Conservation (phyloP, 2,329 filamentous ascomycete species). For the Aspergillus puulaauensis region DNA sequence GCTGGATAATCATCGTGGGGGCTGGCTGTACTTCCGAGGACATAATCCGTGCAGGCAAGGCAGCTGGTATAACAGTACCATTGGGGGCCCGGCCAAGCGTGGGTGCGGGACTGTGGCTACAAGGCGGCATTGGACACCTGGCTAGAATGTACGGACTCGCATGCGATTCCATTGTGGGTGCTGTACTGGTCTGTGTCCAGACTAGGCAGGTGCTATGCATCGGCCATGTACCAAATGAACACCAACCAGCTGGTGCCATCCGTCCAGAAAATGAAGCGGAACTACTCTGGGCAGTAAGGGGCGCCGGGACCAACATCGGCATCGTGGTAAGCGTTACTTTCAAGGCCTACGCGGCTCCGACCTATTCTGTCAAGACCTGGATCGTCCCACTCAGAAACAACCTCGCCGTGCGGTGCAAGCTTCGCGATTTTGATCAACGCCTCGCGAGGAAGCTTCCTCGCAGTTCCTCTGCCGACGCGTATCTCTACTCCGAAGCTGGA, state of each 20-base stretch:
- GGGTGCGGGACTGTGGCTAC: constrained; percentile 62
- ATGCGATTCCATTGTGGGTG: constrained; percentile 62
- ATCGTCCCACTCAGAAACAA: constrained; percentile 26
- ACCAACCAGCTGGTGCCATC: constrained; percentile 43
- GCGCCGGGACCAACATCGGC: constrained; percentile 61
- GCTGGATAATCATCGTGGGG: constrained; percentile 50
- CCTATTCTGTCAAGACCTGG: constrained; percentile 45
- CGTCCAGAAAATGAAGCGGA: constrained; percentile 51
- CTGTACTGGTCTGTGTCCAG: constrained; percentile 55
- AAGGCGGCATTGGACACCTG: constrained; percentile 65
- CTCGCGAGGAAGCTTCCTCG: constrained; percentile 42
- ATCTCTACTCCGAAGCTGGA: constrained; percentile 52
- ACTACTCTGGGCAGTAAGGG: constrained; percentile 58
- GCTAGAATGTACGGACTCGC: constrained; percentile 56
- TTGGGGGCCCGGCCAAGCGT: constrained; percentile 63
- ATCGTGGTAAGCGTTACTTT: constrained; percentile 57
- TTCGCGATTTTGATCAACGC: constrained; percentile 38
- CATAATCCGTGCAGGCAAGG: constrained; percentile 51
- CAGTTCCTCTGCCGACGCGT: constrained; percentile 54
- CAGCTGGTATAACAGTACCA: constrained; percentile 54
- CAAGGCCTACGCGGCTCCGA: constrained; percentile 45
- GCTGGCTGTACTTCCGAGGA: constrained; percentile 59
- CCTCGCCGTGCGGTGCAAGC: constrained; percentile 33
- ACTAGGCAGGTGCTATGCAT: constrained; percentile 51
- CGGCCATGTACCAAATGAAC: constrained; percentile 51